These are phyloP conservation scores for Bipolaris sorokiniana DNA, from an alignment of 2,329 filamentous ascomycete species.

Conservation along the genomic window DNA sequence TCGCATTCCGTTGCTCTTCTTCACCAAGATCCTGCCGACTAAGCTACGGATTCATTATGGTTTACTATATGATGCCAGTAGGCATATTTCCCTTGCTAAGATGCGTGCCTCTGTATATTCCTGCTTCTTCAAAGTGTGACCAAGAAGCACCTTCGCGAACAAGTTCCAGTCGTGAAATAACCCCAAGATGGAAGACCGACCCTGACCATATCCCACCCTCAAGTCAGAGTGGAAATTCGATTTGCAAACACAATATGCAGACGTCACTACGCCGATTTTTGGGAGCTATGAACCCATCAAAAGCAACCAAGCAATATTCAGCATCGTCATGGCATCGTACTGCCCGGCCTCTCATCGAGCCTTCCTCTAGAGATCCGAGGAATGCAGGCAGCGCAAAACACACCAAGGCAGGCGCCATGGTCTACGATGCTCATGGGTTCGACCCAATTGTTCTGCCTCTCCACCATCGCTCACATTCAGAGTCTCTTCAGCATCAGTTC, in stretches of 20 bases:
- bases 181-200: neutral
- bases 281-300: neutral
- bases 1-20: neutral
- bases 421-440: neutral
- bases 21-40: neutral
- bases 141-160: neutral
- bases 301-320: neutral
- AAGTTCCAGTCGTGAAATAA: neutral
- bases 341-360: neutral
- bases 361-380: neutral
- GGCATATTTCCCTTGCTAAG: neutral
- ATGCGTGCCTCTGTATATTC: neutral
- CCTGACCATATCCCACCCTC: neutral
- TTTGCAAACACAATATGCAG: neutral
- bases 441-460: neutral
- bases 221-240: neutral
- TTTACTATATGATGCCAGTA: neutral
- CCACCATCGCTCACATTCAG: neutral
- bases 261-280: neutral
- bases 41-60: neutral
- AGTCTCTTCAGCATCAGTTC: neutral
- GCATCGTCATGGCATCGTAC: neutral
- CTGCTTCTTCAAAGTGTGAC: neutral
- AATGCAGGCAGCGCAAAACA: neutral
- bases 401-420: neutral